A percentile compares a stretch with the other conserved stretches of the same genome.
Evolutionary conservation across 345 rosid genomes (phyloP).

Genomic region (Lumnitzera littorea): DNA sequence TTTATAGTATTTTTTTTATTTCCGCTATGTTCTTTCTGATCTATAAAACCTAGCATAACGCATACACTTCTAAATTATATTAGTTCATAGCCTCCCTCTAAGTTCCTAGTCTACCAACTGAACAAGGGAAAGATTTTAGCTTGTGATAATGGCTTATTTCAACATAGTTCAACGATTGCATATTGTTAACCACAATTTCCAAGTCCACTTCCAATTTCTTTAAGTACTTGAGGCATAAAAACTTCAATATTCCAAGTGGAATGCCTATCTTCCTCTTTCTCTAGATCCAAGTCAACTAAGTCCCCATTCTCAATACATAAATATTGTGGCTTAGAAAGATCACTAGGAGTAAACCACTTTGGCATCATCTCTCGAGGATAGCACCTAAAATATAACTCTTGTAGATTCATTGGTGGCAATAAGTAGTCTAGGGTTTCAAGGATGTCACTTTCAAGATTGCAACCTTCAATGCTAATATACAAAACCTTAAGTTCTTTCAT

Average conservation of each 20-base stretch:
- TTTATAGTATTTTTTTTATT: too few species aligned
- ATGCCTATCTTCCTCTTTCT: neutral
- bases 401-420: neutral
- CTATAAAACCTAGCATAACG: too few species aligned
- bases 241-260: neutral
- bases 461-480: neutral
- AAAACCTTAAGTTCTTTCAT: neutral
- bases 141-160: neutral
- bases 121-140: neutral
- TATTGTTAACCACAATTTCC: neutral
- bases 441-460: neutral
- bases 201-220: neutral
- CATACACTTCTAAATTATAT: too few species aligned
- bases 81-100: neutral
- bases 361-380: neutral
- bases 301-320: neutral
- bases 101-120: neutral
- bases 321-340: neutral
- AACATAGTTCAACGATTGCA: neutral
- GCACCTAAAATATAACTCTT: neutral
- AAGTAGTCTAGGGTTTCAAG: neutral
- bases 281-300: neutral
- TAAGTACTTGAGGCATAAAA: conserved; percentile 1
- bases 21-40: too few species aligned
- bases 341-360: neutral